Base-by-base conservation (phyloP, 805 yeast genomes). In the Schwanniomyces pseudopolymorphus region DNA sequence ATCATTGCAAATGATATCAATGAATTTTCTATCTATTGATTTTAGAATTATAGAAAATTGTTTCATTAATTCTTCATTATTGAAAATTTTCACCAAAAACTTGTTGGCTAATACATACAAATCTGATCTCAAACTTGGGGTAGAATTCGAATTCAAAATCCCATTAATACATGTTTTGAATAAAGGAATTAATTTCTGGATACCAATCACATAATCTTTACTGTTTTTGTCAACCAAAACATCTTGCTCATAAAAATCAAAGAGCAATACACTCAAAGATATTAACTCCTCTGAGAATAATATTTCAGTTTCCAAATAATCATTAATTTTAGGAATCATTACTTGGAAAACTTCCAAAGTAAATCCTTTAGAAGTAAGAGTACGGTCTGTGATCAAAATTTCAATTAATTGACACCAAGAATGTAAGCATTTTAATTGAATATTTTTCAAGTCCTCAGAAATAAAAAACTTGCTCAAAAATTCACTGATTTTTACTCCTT, bases 351-450 rank as follows among this genome's bases (percentile, higher is more conserved):
- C 80, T 54, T 87, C 95, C 16, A 89, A 66, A 44, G 89, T 81
- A 57, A 92, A 85, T 33, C 80, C 77, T 40, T 84, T 72, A n/a
- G 67, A 63, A 7, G 66, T 56, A 0, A 74, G 57, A 5, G 70
- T 63, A 45, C 82, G 64, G 61, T 84, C 90, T 4, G 81, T 73
- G 4, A 88, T 81, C 39, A 89, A 66, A 3, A 89, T 81, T 50
- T 89, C 89, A 20, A 89, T 83, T 42, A 91, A 64, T 53, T 84
- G 85, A 19, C 84, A 83, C 98, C 98, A 92, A 0, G 95, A 79
- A 57, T 84, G 89, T 24, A 92, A 67, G 47, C 85, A 80, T 11
- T 76, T 67, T 40, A 85, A 67, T 50, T 86, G 94, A 7, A 73
- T 69, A 1, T 72, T 61, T 49, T 75, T 75, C 53, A 81, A 75